phyloP scores from a whole-genome alignment of 2,329 filamentous ascomycete species.

The Aspergillus sojae region DNA sequence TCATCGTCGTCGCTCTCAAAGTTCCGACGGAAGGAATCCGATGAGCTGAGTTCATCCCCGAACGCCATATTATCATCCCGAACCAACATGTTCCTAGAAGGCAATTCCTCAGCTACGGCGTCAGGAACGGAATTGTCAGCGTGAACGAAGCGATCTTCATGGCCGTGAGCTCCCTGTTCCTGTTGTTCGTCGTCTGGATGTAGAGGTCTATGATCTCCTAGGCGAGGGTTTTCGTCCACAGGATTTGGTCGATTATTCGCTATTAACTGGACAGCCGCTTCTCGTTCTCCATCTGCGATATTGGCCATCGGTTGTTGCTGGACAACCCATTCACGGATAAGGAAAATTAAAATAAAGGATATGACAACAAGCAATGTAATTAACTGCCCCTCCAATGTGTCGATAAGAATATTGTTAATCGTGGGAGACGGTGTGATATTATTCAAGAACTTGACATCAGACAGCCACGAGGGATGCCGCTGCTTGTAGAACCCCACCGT shows the following conservation, averaged over 20 bases:
- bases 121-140: conserved; percentile 13
- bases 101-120: not conserved
- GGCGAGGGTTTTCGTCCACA: conserved; percentile 19
- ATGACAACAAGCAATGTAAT: conserved; percentile 91
- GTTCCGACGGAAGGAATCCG: conserved; percentile 7
- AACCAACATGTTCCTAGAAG: not conserved
- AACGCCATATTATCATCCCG: conserved; percentile 2
- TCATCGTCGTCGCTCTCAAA: conserved; percentile 11
- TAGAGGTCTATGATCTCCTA: conserved; percentile 15
- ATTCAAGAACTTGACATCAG: conserved; percentile 59
- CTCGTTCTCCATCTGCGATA: conserved; percentile 62
- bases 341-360: conserved; percentile 93
- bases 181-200: conserved; percentile 14
- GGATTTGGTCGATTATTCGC: conserved; percentile 39
- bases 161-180: conserved; percentile 11
- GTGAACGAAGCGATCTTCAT: conserved; percentile 12
- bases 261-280: conserved; percentile 53
- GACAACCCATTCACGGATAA: conserved; percentile 96
- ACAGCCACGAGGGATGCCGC: conserved; percentile 56
- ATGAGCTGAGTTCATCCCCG: not conserved
- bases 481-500: conserved; percentile 31
- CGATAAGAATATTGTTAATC: conserved; percentile 77
- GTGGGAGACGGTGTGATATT: conserved; percentile 66
- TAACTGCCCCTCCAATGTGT: conserved; percentile 86
- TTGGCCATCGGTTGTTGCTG: conserved; percentile 95